phyloP scores from a whole-genome alignment of 768 basidiomycete species.

The Dictyophora rubrovolvata region DNA sequence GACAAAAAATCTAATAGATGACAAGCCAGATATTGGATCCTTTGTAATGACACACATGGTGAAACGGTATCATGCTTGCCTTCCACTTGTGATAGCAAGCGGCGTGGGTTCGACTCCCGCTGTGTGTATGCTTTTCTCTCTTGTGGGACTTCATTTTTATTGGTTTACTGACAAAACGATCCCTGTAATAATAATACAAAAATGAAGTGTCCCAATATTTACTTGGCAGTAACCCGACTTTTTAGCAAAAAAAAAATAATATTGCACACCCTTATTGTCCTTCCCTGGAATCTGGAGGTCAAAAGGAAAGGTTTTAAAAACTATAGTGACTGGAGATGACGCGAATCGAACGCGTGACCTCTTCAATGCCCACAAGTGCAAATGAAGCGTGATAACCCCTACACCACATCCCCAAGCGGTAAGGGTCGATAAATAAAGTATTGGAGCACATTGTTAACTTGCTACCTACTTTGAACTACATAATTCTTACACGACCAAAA shows the following conservation, averaged over 20 bases:
- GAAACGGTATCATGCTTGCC: slow-evolving; percentile 13
- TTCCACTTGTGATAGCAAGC: slow-evolving; percentile 9
- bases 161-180: too few relatives aligned
- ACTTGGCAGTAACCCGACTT: too few relatives aligned
- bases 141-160: background rate
- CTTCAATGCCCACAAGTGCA: slow-evolving; percentile 5
- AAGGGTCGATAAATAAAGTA: too few relatives aligned
- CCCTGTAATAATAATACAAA: too few relatives aligned
- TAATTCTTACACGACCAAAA: too few relatives aligned
- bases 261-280: too few relatives aligned
- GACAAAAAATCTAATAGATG: too few relatives aligned
- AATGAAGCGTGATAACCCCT: slow-evolving; percentile 12
- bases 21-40: background rate
- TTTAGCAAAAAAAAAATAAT: too few relatives aligned
- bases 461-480: too few relatives aligned
- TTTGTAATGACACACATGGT: slow-evolving; percentile 6
- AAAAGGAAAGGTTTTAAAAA: background rate
- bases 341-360: slow-evolving; percentile 11
- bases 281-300: too few relatives aligned
- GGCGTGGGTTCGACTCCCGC: slow-evolving; percentile 12
- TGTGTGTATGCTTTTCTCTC: slow-evolving; percentile 6
- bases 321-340: slow-evolving; percentile 3
- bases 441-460: too few relatives aligned
- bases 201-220: too few relatives aligned
- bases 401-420: slow-evolving; percentile 6